phyloP scores from a whole-genome alignment of 2,329 filamentous ascomycete genomes.

The Claviceps sp. region DNA sequence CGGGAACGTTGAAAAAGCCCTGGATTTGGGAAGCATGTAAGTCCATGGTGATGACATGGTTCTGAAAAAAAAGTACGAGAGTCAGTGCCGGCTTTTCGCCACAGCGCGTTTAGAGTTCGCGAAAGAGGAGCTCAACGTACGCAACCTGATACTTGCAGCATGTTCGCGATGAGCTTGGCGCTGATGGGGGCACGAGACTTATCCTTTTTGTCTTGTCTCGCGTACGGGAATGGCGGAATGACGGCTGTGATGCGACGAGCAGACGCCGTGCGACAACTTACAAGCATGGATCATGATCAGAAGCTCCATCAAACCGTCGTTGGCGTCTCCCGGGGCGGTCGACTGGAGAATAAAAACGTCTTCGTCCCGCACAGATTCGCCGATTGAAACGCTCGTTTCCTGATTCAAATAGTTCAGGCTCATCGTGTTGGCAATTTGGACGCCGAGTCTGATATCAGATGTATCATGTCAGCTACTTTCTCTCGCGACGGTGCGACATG shows the following conservation, averaged over 20 bases:
- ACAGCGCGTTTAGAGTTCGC: not conserved
- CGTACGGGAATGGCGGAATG: conserved; percentile 92
- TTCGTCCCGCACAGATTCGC: conserved; percentile 91
- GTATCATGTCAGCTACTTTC: conserved; percentile 11
- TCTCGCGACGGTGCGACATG: conserved; percentile 4
- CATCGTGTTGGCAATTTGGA: conserved; percentile 66
- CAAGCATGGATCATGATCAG: conserved; percentile 98
- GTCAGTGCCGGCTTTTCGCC: not conserved
- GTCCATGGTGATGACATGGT: conserved; percentile 79
- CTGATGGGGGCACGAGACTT: conserved; percentile 84
- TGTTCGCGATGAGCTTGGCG: conserved; percentile 91
- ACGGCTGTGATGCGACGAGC: conserved; percentile 90
- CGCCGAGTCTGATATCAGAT: conserved; percentile 46
- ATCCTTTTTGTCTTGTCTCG: conserved; percentile 96
- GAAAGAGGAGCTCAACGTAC: conserved; percentile 13
- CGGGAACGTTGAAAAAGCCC: conserved; percentile 80
- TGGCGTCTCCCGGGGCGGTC: conserved; percentile 89
- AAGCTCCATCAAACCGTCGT: conserved; percentile 95
- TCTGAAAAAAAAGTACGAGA: conserved; percentile 13
- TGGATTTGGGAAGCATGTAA: conserved; percentile 88
- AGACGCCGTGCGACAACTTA: conserved; percentile 39
- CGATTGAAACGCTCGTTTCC: conserved; percentile 82
- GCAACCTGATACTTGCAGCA: conserved; percentile 89
- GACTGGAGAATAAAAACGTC: conserved; percentile 98
- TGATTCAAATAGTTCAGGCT: conserved; percentile 78